Evolutionary conservation across 2,329 filamentous ascomycete genomes (phyloP), one percentile per base, ranked within the genome.

Genomic region (Colletotrichum lini): DNA sequence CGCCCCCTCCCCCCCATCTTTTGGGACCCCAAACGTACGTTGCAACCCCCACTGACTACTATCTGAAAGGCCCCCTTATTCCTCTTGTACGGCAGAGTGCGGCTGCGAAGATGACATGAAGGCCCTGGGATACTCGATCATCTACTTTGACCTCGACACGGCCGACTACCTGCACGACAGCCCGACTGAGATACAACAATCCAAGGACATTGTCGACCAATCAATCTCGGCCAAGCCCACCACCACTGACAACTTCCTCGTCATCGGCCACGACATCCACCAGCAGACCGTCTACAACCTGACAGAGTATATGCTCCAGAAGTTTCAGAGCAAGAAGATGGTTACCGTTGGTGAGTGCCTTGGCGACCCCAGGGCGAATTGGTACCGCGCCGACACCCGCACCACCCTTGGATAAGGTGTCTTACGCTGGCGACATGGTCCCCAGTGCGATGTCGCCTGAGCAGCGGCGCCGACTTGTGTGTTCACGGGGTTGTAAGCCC

Each of bases 271-370:
- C 69, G 83, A 84, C 70, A 82, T 84, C 57, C 82, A 84, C 72
- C 77, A 81, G 50, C 78, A 83, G 73, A 81, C 81, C 6, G 82
- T 81, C 10, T 77, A 80, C 50, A 82, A 82, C 65, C 77, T 85
- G 5, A 82, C 81, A 10, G 77, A 79, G 12, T 82, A 81, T 69
- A 77, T 83, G 65, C 74, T 83, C 21, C 64, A 74, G 18, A 78
- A 76, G 47, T 78, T 87, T 42, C 77, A 80, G 50, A 71, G 72
- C 16, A 79, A 82, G 54, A 84, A 84, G 2, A 80, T 80, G 61
- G 85, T 87, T 50, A 85, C 85, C 10, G 82, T 87, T 13, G 87
- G 86, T 2, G 80, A 87, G 68, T 88, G 86, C 75, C 78, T 88
- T 35, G 84, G 83, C 15, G 85, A 88, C 73, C 77, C 85, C 8